A percentile compares a stretch with the other conserved stretches of the same genome.
These are phyloP conservation scores for Plasmopara muralis DNA, from an alignment of 352 stramenopile species.

Conservation along the genomic window DNA sequence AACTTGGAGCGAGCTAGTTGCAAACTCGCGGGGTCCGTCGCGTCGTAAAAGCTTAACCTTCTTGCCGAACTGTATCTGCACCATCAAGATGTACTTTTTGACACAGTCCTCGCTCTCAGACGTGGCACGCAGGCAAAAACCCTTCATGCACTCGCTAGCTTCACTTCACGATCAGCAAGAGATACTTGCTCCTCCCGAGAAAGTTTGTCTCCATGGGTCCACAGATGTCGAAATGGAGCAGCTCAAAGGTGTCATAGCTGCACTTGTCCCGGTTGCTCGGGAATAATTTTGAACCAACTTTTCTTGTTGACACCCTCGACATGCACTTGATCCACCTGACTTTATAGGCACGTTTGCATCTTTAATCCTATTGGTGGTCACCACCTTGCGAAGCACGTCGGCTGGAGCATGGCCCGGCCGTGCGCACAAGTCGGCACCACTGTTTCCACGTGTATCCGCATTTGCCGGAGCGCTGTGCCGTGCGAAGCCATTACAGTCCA, in stretches of 20 bases:
- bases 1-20: background rate
- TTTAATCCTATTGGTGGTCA: background rate
- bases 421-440: background rate
- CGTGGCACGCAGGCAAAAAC: too few species aligned
- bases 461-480: background rate
- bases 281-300: conserved; percentile 2
- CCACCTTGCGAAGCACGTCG: conserved; percentile 1
- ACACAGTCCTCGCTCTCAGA: too few species aligned
- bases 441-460: background rate
- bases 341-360: background rate
- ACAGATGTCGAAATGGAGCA: conserved; percentile 3
- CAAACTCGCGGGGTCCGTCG: conserved; percentile 1
- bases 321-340: background rate
- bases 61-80: conserved; percentile 1
- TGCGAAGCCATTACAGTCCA: background rate
- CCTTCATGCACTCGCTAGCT: too few species aligned
- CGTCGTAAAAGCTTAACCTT: conserved; percentile 1
- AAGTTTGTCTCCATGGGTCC: background rate
- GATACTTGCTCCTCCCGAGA: too few species aligned
- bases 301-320: conserved; percentile 1
- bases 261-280: conserved; percentile 1
- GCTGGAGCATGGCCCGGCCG: background rate
- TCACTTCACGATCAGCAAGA: background rate
- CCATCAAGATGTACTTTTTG: background rate
- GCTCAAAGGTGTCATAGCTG: background rate